Evolutionary conservation across 495 filamentous ascomycete species (phyloP).

Genomic region (Aspergillus homomorphus): DNA sequence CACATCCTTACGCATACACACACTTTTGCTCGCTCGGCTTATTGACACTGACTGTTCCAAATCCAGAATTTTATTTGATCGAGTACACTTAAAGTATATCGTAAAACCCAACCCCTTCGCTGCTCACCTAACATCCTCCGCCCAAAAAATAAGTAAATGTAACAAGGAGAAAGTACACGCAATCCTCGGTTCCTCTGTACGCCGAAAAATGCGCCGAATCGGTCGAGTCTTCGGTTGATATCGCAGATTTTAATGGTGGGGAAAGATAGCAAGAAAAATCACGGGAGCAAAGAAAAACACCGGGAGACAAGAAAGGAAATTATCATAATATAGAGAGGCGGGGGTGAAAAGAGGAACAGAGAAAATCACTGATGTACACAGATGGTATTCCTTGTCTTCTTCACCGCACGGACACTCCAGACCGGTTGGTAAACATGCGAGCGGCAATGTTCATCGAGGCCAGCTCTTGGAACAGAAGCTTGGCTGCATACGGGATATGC

Average conservation of each 20-base stretch:
- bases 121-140: not conserved
- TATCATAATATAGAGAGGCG: conserved; percentile 30
- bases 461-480: conserved; percentile 97
- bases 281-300: conserved; percentile 24
- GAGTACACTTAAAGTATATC: conserved; percentile 1
- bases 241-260: conserved; percentile 10
- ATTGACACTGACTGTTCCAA: not conserved
- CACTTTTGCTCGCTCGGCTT: too few relatives aligned
- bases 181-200: conserved; percentile 20
- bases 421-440: conserved; percentile 84
- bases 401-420: conserved; percentile 47
- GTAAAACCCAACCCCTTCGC: conserved; percentile 1
- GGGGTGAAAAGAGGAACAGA: conserved; percentile 16
- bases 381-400: conserved; percentile 3
- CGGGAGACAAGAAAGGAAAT: conserved; percentile 8
- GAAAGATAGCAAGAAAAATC: conserved; percentile 2
- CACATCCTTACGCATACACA: not conserved
- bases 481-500: conserved; percentile 96
- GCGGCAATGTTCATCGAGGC: conserved; percentile 97
- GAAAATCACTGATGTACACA: conserved; percentile 6
- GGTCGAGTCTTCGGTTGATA: conserved; percentile 20
- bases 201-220: conserved; percentile 28
- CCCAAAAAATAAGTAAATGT: not conserved
- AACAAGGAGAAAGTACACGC: not conserved
- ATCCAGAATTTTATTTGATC: not conserved